phyloP scores from a whole-genome alignment of 2,329 filamentous ascomycete species.

The Zymoseptoria pseudotritici region DNA sequence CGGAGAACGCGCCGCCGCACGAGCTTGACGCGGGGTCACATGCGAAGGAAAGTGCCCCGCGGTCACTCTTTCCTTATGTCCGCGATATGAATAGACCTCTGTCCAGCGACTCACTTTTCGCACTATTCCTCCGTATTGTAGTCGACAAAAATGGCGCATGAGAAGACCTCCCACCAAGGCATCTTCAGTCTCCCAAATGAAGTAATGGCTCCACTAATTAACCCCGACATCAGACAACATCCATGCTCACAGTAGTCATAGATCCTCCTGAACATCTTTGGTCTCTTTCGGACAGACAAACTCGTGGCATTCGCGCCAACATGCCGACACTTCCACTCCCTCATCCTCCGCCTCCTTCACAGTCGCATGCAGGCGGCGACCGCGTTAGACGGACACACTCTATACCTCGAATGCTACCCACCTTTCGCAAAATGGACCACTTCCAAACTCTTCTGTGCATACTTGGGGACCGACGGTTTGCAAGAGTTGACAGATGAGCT shows the following conservation, averaged over 20 bases:
- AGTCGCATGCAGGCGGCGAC: conserved; percentile 54
- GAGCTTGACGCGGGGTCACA: not conserved
- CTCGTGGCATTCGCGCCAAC: conserved; percentile 50
- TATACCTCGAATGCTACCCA: conserved; percentile 74
- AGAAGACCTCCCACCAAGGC: conserved; percentile 1
- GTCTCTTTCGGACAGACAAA: conserved; percentile 34
- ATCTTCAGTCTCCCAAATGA: conserved; percentile 29
- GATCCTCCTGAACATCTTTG: conserved; percentile 40
- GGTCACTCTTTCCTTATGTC: not conserved
- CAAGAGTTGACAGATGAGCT: conserved; percentile 31
- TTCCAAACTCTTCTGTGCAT: conserved; percentile 62
- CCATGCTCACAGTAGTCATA: conserved; percentile 13
- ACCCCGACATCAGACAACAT: not conserved
- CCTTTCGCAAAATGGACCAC: conserved; percentile 61
- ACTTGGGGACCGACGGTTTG: conserved; percentile 58
- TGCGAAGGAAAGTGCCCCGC: not conserved
- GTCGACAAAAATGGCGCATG: not conserved
- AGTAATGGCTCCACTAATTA: conserved; percentile 11
- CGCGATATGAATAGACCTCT: not conserved
- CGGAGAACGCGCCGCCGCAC: not conserved
- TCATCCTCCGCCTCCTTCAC: conserved; percentile 58
- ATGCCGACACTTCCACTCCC: conserved; percentile 55
- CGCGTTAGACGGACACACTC: conserved; percentile 52
- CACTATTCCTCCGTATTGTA: not conserved
- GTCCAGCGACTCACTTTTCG: no score